Evolutionary conservation across 2,329 filamentous ascomycete genomes (phyloP).

Genomic region (Paracamarosporium sp.): DNA sequence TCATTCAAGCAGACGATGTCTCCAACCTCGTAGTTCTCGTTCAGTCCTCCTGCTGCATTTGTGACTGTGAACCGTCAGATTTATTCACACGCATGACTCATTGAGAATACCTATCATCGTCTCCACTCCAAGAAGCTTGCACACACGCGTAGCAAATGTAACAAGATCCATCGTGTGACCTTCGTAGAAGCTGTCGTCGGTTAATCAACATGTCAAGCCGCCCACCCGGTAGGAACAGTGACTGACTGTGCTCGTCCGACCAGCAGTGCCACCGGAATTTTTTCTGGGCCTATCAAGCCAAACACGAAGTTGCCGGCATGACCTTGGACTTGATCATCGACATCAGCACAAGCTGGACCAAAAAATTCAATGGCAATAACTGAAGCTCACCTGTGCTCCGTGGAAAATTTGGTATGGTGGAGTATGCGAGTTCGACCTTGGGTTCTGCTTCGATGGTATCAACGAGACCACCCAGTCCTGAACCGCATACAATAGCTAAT

Average conservation of each 20-base stretch:
- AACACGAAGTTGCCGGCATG: constrained; percentile 72
- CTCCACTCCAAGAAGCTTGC: constrained; percentile 67
- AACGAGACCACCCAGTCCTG: constrained; percentile 67
- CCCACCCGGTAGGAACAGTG: constrained; percentile 2
- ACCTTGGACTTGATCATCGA: constrained; percentile 54
- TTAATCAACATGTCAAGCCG: constrained; percentile 19
- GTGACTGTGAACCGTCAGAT: constrained; percentile 57
- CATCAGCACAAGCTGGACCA: constrained; percentile 7
- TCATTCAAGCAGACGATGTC: constrained; percentile 72
- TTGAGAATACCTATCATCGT: constrained; percentile 59
- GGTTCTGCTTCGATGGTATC: constrained; percentile 60
- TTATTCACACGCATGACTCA: background rate
- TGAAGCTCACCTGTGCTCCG: constrained; percentile 62
- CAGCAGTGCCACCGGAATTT: constrained; percentile 66
- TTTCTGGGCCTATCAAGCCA: constrained; percentile 61
- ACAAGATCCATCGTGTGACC: constrained; percentile 68
- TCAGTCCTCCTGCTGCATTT: constrained; percentile 71
- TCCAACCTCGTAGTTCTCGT: constrained; percentile 68
- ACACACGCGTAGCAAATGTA: constrained; percentile 69
- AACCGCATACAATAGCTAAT: constrained; percentile 70
- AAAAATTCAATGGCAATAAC: background rate
- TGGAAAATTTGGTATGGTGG: constrained; percentile 67
- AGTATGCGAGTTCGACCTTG: constrained; percentile 63
- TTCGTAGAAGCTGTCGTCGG: constrained; percentile 66
- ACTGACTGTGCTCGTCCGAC: constrained; percentile 70